Evolutionary conservation across 768 basidiomycete species (phyloP).

Genomic region (Xerocomus brunneocitrinus): DNA sequence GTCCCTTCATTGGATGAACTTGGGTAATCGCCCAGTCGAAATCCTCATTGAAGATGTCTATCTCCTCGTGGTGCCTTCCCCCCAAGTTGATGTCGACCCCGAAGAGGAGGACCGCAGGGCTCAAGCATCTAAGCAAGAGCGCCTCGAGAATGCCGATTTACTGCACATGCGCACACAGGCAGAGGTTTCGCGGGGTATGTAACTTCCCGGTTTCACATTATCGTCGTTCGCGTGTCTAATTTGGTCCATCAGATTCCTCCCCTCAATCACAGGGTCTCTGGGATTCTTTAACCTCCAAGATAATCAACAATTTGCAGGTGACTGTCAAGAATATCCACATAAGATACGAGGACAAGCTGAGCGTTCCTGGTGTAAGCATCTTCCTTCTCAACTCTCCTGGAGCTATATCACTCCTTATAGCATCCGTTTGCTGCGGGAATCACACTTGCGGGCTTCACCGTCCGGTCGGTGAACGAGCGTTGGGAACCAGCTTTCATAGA

Average conservation of each 20-base stretch:
- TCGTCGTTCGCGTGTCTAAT: not conserved
- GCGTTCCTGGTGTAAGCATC: slow-evolving; percentile 79
- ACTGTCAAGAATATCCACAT: slow-evolving; percentile 95
- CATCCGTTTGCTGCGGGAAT: slow-evolving; percentile 93
- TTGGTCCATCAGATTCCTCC: slow-evolving; percentile 39
- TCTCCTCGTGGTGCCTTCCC: slow-evolving; percentile 83
- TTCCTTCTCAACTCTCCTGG: not conserved
- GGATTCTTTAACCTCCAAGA: slow-evolving; percentile 77
- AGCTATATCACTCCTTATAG: slow-evolving; percentile 35
- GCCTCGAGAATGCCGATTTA: slow-evolving; percentile 83
- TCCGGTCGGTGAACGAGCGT: slow-evolving; percentile 79
- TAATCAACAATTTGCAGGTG: slow-evolving; percentile 94
- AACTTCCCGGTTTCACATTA: not conserved
- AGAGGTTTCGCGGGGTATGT: slow-evolving; percentile 45
- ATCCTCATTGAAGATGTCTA: slow-evolving; percentile 92
- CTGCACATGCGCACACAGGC: slow-evolving; percentile 62
- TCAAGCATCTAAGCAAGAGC: slow-evolving; percentile 85
- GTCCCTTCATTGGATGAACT: slow-evolving; percentile 84
- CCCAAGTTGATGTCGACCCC: slow-evolving; percentile 61
- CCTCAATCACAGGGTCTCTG: slow-evolving; percentile 82
- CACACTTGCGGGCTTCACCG: slow-evolving; percentile 83
- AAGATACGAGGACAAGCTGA: slow-evolving; percentile 92
- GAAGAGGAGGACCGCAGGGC: slow-evolving; percentile 81
- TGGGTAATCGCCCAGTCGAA: slow-evolving; percentile 87
- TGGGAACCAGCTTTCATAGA: slow-evolving; percentile 94